Evolutionary conservation across 2,329 filamentous ascomycete genomes (phyloP).

Genomic region (Aspergillus aculeatus): DNA sequence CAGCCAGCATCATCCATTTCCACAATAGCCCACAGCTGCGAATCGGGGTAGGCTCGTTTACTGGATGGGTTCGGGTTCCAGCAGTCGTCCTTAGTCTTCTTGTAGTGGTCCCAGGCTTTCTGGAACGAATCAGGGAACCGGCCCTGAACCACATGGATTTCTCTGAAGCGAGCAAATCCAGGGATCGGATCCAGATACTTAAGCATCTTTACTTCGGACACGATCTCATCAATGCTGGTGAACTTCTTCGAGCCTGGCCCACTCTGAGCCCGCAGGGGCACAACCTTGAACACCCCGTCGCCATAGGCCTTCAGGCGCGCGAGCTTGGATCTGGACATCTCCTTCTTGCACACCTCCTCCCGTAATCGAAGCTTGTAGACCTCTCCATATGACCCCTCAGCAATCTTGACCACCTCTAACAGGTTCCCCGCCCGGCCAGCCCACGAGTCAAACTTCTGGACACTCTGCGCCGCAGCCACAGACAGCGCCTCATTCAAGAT

Average conservation of each 20-base stretch:
- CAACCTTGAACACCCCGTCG: slow-evolving; percentile 50
- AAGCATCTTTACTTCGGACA: slow-evolving; percentile 52
- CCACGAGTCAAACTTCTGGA: slow-evolving; percentile 43
- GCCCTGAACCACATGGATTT: slow-evolving; percentile 58
- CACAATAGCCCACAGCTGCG: slow-evolving; percentile 62
- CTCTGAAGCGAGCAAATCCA: slow-evolving; percentile 63
- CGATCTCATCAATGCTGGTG: slow-evolving; percentile 50
- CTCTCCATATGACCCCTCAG: slow-evolving; percentile 66
- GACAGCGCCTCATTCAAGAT: slow-evolving; percentile 41
- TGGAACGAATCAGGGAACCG: slow-evolving; percentile 54
- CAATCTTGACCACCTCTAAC: slow-evolving; percentile 58
- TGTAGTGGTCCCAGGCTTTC: slow-evolving; percentile 44
- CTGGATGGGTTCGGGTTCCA: slow-evolving; percentile 58
- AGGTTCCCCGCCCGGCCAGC: slow-evolving; percentile 38
- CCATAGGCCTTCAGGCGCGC: slow-evolving; percentile 40
- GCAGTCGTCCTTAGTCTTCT: slow-evolving; percentile 44
- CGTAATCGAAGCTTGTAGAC: slow-evolving; percentile 58
- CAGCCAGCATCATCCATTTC: slow-evolving; percentile 66
- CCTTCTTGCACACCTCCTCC: slow-evolving; percentile 34
- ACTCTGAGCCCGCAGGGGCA: slow-evolving; percentile 44
- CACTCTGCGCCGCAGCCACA: slow-evolving; percentile 32
- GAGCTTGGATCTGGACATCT: slow-evolving; percentile 38
- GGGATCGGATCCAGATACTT: slow-evolving; percentile 59
- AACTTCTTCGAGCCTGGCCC: slow-evolving; percentile 44
- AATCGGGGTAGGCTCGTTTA: slow-evolving; percentile 53